phyloP scores from a whole-genome alignment of 257 asterid species.

The Osmanthus fragrans region DNA sequence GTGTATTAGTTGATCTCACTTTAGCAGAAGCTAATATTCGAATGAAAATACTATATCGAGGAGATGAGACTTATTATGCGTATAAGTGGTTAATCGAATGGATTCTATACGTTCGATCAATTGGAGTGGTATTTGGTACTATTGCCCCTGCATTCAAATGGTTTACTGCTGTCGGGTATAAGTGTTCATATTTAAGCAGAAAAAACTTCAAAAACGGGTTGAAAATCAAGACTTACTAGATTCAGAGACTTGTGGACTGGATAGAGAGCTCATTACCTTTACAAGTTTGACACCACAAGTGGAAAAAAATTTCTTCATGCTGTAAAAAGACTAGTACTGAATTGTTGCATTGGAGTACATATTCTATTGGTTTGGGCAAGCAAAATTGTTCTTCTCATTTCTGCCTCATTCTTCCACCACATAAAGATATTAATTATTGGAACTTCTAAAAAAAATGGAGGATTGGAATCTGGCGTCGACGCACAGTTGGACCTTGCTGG shows the following conservation, averaged over 20 bases:
- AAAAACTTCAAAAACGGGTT: neutral
- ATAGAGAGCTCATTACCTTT: constrained; percentile 24
- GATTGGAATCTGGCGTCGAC: neutral
- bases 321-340: neutral
- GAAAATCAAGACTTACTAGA: constrained; percentile 20
- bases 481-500: constrained; percentile 8
- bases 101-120: constrained; percentile 1
- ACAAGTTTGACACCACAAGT: neutral
- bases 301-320: constrained; percentile 22
- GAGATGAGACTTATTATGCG: neutral
- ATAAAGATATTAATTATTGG: neutral
- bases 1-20: no score
- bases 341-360: no score
- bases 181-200: neutral
- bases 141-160: constrained; percentile 30
- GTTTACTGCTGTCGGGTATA: constrained; percentile 15
- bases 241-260: constrained; percentile 29
- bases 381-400: constrained; percentile 22
- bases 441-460: no score
- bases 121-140: no score
- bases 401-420: constrained; percentile 1
- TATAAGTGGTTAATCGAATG: constrained; percentile 32
- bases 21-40: no score
- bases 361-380: neutral
- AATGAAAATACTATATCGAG: neutral